A percentile compares a stretch with the other conserved stretches of the same genome.
Evolutionary conservation across 2,329 filamentous ascomycete genomes (phyloP).

Genomic region (Lasiodiplodia sp.): DNA sequence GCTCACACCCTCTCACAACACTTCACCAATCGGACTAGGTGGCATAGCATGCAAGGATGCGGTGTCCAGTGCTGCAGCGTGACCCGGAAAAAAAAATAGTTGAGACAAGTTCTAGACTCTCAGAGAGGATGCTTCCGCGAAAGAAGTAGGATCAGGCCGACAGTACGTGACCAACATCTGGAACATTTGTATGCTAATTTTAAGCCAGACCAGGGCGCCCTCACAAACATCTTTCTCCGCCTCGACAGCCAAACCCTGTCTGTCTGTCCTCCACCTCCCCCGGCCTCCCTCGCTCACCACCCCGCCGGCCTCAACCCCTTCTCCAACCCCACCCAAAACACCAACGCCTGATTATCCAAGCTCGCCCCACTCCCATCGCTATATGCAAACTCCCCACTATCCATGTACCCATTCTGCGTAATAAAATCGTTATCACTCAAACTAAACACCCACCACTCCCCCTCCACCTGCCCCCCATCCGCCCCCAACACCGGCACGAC

Average conservation of each 20-base stretch:
- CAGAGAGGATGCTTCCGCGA: too few species aligned
- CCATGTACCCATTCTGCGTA: slow-evolving; percentile 70
- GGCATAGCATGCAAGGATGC: too few species aligned
- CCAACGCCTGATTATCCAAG: slow-evolving; percentile 68
- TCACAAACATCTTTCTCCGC: neutral
- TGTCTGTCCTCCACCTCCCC: neutral
- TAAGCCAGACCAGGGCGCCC: too few species aligned
- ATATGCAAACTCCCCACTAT: slow-evolving; percentile 64
- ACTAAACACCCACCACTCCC: slow-evolving; percentile 71
- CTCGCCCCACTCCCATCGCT: slow-evolving; percentile 64
- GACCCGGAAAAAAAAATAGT: too few species aligned
- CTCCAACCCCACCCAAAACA: slow-evolving; percentile 65
- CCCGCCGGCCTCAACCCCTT: slow-evolving; percentile 31
- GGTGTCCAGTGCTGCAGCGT: too few species aligned
- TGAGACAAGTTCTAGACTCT: too few species aligned
- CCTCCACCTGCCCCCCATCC: slow-evolving; percentile 55
- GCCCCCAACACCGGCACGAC: slow-evolving; percentile 62
- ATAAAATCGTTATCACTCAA: slow-evolving; percentile 79
- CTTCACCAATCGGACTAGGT: too few species aligned
- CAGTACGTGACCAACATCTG: too few species aligned
- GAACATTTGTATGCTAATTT: too few species aligned
- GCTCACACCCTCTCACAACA: too few species aligned
- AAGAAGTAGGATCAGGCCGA: too few species aligned
- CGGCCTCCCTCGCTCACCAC: neutral
- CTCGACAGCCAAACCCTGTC: neutral